Conservation (phyloP, 306 rosid genomes). For the Prunus mongolica region DNA sequence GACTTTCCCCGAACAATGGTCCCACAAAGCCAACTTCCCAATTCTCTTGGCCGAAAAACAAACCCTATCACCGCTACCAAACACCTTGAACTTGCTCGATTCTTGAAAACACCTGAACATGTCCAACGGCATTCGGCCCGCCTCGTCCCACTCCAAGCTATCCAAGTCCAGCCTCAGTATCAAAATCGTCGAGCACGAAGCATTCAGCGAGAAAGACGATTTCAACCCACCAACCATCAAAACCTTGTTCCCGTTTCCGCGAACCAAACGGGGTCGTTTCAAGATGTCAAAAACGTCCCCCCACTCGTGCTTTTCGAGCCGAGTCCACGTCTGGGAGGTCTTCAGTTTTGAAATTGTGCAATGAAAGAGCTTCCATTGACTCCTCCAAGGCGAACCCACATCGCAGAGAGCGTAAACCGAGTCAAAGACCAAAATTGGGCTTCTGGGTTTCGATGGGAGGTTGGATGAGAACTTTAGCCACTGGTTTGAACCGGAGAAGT, state of each 20-base stretch:
- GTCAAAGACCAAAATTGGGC: conserved; percentile 60
- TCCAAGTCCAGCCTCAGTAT: conserved; percentile 67
- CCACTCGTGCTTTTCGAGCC: conserved; percentile 71
- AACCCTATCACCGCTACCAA: conserved; percentile 64
- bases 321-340: conserved; percentile 48
- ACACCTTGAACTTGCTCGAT: conserved; percentile 76
- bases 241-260: conserved; percentile 49
- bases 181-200: conserved; percentile 75
- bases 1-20: conserved; percentile 21
- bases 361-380: conserved; percentile 76
- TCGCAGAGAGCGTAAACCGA: conserved; percentile 78
- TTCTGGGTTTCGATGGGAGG: conserved; percentile 81
- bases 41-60: conserved; percentile 79
- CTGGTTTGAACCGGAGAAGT: conserved; percentile 39
- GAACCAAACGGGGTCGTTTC: conserved; percentile 69
- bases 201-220: conserved; percentile 61
- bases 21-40: conserved; percentile 74
- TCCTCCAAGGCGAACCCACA: conserved; percentile 90
- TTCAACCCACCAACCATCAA: conserved; percentile 86
- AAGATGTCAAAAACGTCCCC: conserved; percentile 84
- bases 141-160: conserved; percentile 76
- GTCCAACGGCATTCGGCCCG: conserved; percentile 75
- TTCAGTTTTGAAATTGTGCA: conserved; percentile 34
- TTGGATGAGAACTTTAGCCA: conserved; percentile 84
- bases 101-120: conserved; percentile 77